A percentile compares a stretch with the other conserved stretches of the same genome.
phyloP scores from a whole-genome alignment of 2,329 filamentous ascomycete species.

The Claviceps sp. region DNA sequence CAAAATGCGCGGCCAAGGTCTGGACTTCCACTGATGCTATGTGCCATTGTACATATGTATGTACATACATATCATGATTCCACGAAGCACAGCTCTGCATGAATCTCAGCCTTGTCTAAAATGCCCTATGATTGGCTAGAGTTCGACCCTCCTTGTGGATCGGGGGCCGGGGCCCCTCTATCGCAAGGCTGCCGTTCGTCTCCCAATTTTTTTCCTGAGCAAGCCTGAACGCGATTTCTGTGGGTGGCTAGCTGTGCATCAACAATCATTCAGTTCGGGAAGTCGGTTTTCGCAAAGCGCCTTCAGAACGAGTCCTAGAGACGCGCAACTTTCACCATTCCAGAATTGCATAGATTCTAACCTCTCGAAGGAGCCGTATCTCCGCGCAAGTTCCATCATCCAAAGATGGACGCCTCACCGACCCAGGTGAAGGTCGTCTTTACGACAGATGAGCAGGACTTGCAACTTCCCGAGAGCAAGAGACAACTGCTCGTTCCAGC shows the following conservation, averaged over 20 bases:
- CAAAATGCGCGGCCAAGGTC: too few relatives aligned
- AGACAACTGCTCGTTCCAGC: conserved; percentile 49
- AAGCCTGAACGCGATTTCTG: neutral
- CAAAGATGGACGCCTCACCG: conserved; percentile 24
- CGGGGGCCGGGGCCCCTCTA: neutral
- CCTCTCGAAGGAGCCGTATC: neutral
- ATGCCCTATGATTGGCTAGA: conserved; percentile 4
- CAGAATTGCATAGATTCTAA: neutral
- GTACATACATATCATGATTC: too few relatives aligned
- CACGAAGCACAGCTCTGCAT: too few relatives aligned
- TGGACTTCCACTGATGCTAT: too few relatives aligned
- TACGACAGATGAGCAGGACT: conserved; percentile 47
- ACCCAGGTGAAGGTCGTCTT: conserved; percentile 55
- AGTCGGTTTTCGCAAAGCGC: neutral
- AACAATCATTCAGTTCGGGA: neutral
- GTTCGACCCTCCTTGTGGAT: too few relatives aligned
- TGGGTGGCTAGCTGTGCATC: neutral
- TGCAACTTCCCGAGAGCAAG: conserved; percentile 49
- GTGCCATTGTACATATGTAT: too few relatives aligned
- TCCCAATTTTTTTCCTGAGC: conserved; percentile 12
- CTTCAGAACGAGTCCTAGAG: neutral
- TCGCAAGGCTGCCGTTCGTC: conserved; percentile 14
- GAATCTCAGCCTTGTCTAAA: conserved; percentile 11
- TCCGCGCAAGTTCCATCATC: neutral
- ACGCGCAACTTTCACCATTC: neutral